Conservation (phyloP, 2,329 filamentous ascomycete species). For the Nigrospora sphaerica region DNA sequence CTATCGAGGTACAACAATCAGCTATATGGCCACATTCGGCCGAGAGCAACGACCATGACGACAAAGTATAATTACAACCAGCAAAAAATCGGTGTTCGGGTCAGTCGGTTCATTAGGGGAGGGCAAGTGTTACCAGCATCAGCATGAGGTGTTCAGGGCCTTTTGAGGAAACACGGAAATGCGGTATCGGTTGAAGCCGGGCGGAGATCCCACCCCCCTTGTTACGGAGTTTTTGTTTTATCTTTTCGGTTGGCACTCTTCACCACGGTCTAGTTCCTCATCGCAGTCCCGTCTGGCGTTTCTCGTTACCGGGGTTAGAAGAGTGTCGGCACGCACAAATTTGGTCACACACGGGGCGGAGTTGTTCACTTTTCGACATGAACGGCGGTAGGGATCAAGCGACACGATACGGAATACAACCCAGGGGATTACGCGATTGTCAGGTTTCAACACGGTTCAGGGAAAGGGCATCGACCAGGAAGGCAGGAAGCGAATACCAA, state of each 20-base stretch:
- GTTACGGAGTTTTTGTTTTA: neutral
- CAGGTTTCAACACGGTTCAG: too few species aligned
- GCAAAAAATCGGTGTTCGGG: conserved; percentile 24
- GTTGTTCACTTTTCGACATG: too few species aligned
- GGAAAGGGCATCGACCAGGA: too few species aligned
- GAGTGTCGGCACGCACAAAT: too few species aligned
- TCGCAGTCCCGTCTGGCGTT: too few species aligned
- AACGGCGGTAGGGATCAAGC: too few species aligned
- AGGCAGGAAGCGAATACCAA: too few species aligned
- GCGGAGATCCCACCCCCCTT: neutral
- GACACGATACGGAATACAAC: too few species aligned
- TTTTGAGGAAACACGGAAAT: conserved; percentile 11
- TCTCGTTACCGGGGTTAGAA: too few species aligned
- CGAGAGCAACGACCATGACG: neutral
- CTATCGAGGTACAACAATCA: conserved; percentile 2
- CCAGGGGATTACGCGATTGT: too few species aligned
- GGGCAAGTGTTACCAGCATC: conserved; percentile 24
- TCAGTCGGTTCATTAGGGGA: conserved; percentile 19
- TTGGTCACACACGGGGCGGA: too few species aligned
- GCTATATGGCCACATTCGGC: neutral
- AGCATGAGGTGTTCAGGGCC: conserved; percentile 26
- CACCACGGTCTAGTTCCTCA: neutral
- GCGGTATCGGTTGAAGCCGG: neutral
- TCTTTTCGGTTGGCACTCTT: neutral
- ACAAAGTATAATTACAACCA: conserved; percentile 7